A percentile compares a stretch with the other conserved stretches of the same genome.
These are phyloP conservation scores for Salix udensis DNA, from an alignment of 345 rosid genomes.

Conservation along the genomic window DNA sequence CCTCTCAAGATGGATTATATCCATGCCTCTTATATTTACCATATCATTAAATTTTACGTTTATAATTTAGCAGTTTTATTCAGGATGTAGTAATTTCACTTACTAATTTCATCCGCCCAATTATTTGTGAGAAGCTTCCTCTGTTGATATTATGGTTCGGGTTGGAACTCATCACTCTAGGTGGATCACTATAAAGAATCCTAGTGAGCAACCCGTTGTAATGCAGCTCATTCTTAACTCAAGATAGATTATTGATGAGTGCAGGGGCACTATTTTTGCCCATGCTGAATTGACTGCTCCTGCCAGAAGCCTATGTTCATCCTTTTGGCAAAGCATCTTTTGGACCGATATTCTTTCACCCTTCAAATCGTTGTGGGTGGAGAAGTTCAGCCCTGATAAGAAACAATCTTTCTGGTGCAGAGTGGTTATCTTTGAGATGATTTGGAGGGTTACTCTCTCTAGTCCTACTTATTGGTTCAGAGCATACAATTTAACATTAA, in stretches of 20 bases:
- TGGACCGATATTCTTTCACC: slow-evolving; percentile 63
- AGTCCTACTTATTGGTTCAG: slow-evolving; percentile 44
- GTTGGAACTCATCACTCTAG: slow-evolving; percentile 43
- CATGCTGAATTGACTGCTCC: slow-evolving; percentile 20
- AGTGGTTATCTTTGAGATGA: slow-evolving; percentile 66
- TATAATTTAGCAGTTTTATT: not conserved
- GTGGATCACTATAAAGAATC: slow-evolving; percentile 66
- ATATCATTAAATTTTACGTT: not conserved
- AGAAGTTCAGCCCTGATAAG: slow-evolving; percentile 61
- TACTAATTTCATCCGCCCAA: not conserved
- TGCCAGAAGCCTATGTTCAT: slow-evolving; percentile 43
- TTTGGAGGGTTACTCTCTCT: slow-evolving; percentile 52
- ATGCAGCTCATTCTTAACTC: slow-evolving; percentile 74
- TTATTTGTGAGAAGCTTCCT: not conserved
- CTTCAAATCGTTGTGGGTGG: slow-evolving; percentile 61
- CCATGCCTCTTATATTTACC: not conserved
- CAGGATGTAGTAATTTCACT: not conserved
- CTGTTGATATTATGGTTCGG: slow-evolving; percentile 22
- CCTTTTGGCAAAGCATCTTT: slow-evolving; percentile 50
- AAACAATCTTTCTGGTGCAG: slow-evolving; percentile 74
- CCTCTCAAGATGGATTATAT: not conserved
- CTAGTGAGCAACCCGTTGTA: slow-evolving; percentile 56
- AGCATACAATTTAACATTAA: slow-evolving; percentile 52
- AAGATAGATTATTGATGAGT: slow-evolving; percentile 51
- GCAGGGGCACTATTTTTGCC: slow-evolving; percentile 33